Conservation (phyloP, 148 eudicot species). For the Cornus controversa region DNA sequence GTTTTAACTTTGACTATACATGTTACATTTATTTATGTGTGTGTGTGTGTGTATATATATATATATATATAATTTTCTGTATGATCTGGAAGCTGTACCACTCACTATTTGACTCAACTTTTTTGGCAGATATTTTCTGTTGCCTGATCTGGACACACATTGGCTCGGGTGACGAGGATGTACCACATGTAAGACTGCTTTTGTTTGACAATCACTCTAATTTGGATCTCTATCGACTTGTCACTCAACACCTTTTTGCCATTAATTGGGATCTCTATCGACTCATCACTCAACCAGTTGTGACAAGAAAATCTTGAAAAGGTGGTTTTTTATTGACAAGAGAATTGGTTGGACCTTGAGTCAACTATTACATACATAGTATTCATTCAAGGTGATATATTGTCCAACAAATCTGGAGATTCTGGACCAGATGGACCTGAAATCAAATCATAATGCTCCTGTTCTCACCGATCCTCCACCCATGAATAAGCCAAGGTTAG, state of each 20-base stretch:
- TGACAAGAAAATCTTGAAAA: constrained; percentile 53
- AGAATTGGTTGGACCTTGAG: constrained; percentile 38
- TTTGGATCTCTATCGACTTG: background rate
- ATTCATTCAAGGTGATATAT: constrained; percentile 5
- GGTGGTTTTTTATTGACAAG: constrained; percentile 63
- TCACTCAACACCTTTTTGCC: background rate
- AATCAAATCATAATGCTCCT: constrained; percentile 53
- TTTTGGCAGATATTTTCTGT: constrained; percentile 19
- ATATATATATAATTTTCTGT: too few relatives aligned
- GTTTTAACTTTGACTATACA: background rate
- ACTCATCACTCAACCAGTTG: constrained; percentile 21
- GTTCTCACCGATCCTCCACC: constrained; percentile 79
- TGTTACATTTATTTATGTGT: background rate
- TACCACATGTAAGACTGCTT: constrained; percentile 21
- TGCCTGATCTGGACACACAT: constrained; percentile 8
- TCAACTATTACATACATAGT: constrained; percentile 14
- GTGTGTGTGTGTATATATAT: too few relatives aligned
- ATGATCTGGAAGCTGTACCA: background rate
- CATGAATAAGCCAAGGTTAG: constrained; percentile 63
- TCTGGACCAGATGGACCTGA: constrained; percentile 68
- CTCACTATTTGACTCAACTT: background rate
- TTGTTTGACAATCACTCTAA: background rate
- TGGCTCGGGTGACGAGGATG: constrained; percentile 13
- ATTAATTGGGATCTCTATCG: constrained; percentile 15
- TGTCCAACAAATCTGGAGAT: constrained; percentile 30